These are phyloP conservation scores for Cymodocea nodosa DNA, from an alignment of 116 monocot genomes.

Conservation along the genomic window DNA sequence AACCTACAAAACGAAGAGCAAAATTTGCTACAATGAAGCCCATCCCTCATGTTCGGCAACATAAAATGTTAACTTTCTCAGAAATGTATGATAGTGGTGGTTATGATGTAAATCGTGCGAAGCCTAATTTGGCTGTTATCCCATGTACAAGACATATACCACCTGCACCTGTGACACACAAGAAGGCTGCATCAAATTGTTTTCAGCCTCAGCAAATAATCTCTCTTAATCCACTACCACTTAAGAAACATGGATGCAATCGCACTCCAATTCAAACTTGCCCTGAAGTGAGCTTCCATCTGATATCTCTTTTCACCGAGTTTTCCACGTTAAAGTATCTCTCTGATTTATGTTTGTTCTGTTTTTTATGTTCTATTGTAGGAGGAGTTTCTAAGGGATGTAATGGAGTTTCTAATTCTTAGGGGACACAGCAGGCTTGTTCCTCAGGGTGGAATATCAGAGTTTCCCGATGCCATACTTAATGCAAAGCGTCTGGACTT, in stretches of 20 bases:
- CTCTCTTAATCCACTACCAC: slow-evolving; percentile 71
- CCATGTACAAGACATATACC: slow-evolving; percentile 32
- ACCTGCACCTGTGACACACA: slow-evolving; percentile 39
- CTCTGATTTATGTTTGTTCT: background rate
- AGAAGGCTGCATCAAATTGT: slow-evolving; percentile 56
- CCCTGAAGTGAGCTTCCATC: slow-evolving; percentile 48
- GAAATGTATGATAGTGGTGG: slow-evolving; percentile 16
- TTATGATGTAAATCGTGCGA: slow-evolving; percentile 26
- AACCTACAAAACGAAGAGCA: slow-evolving; percentile 17
- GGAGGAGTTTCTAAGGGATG: slow-evolving; percentile 94
- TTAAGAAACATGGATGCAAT: slow-evolving; percentile 87
- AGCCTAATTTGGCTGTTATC: slow-evolving; percentile 19
- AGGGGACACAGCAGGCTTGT: slow-evolving; percentile 80
- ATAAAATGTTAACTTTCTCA: slow-evolving; percentile 45
- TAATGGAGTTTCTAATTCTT: slow-evolving; percentile 77
- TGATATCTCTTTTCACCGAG: background rate
- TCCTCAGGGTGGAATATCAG: slow-evolving; percentile 82
- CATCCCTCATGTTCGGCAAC: slow-evolving; percentile 44
- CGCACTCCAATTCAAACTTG: slow-evolving; percentile 62
- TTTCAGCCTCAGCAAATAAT: slow-evolving; percentile 55
- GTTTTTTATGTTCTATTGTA: slow-evolving; percentile 15
- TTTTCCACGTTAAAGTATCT: background rate
- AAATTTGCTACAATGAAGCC: slow-evolving; percentile 64
- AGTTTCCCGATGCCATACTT: slow-evolving; percentile 95
- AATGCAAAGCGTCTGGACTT: slow-evolving; percentile 91